These are phyloP conservation scores for Mycosphaerella sp. DNA, from an alignment of 2,329 filamentous ascomycete species.

Conservation along the genomic window DNA sequence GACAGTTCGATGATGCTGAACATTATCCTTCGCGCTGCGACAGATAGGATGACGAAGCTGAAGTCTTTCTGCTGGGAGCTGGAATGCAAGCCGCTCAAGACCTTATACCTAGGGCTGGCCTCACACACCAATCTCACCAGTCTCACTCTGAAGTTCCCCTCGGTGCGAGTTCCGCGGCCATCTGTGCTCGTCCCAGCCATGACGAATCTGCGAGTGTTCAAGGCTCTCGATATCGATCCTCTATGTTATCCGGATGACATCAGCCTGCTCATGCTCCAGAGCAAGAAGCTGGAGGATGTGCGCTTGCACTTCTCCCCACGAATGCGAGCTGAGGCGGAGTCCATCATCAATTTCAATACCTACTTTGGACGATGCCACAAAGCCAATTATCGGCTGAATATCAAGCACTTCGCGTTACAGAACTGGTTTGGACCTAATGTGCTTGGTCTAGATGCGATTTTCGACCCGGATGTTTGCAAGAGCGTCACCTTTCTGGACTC, in stretches of 20 bases:
- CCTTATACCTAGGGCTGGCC: slow-evolving; percentile 52
- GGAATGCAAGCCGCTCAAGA: slow-evolving; percentile 54
- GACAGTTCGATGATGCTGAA: slow-evolving; percentile 60
- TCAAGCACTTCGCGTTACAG: slow-evolving; percentile 50
- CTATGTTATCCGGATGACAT: slow-evolving; percentile 60
- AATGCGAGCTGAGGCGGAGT: slow-evolving; percentile 54
- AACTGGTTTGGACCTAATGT: slow-evolving; percentile 53
- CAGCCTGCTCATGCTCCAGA: slow-evolving; percentile 49
- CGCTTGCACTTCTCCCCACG: slow-evolving; percentile 56
- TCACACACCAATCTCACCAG: slow-evolving; percentile 45
- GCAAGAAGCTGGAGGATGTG: slow-evolving; percentile 49
- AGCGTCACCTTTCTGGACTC: slow-evolving; percentile 51
- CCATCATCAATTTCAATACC: slow-evolving; percentile 48
- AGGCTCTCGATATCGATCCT: slow-evolving; percentile 55
- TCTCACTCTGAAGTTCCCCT: slow-evolving; percentile 52
- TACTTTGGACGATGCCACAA: slow-evolving; percentile 52
- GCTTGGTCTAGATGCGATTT: slow-evolving; percentile 41
- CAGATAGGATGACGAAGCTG: slow-evolving; percentile 54
- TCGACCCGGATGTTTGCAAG: slow-evolving; percentile 39
- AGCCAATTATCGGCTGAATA: slow-evolving; percentile 40
- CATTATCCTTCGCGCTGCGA: slow-evolving; percentile 51
- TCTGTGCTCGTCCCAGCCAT: slow-evolving; percentile 51
- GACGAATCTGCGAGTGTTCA: slow-evolving; percentile 48
- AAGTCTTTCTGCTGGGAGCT: slow-evolving; percentile 56
- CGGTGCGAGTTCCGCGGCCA: slow-evolving; percentile 51